phyloP scores from a whole-genome alignment of 805 yeast genomes.

The Myxozyma mucilagina region DNA sequence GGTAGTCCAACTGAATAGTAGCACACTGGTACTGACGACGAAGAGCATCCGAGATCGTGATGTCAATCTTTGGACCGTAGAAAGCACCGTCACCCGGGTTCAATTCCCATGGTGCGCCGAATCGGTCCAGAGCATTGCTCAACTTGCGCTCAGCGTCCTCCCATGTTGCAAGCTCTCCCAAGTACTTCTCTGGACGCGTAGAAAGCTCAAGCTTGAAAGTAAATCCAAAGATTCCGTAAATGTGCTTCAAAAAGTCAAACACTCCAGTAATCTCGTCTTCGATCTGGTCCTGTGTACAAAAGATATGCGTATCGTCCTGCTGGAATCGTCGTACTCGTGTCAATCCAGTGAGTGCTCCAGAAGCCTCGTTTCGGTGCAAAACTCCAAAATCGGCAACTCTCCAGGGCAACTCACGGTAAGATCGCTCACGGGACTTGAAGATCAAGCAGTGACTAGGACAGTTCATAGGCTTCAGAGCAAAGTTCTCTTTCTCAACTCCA shows the following conservation, averaged over 20 bases:
- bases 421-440: slow-evolving; percentile 70
- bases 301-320: slow-evolving; percentile 97
- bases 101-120: slow-evolving; percentile 62
- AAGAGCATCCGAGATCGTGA: slow-evolving; percentile 74
- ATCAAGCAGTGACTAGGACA: slow-evolving; percentile 80
- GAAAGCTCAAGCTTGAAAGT: slow-evolving; percentile 68
- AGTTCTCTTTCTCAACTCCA: slow-evolving; percentile 94
- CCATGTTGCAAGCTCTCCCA: slow-evolving; percentile 82
- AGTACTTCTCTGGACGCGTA: slow-evolving; percentile 78
- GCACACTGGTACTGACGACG: slow-evolving; percentile 91
- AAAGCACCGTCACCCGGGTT: slow-evolving; percentile 96
- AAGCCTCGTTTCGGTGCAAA: slow-evolving; percentile 88
- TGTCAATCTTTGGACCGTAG: slow-evolving; percentile 68
- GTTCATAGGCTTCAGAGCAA: slow-evolving; percentile 87
- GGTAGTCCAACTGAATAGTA: slow-evolving; percentile 93
- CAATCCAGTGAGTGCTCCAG: slow-evolving; percentile 89
- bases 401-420: slow-evolving; percentile 83
- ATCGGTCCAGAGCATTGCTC: slow-evolving; percentile 56
- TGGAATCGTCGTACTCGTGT: slow-evolving; percentile 94
- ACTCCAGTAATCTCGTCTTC: slow-evolving; percentile 70
- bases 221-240: slow-evolving; percentile 70
- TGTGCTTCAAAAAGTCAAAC: slow-evolving; percentile 68
- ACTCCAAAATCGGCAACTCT: slow-evolving; percentile 87
- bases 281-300: slow-evolving; percentile 79
- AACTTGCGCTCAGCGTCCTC: slow-evolving; percentile 73